Percentiles rank a stretch among this genome's conserved stretches.
These are phyloP conservation scores for Triadica sebifera DNA, from an alignment of 345 rosid genomes.

Conservation along the genomic window DNA sequence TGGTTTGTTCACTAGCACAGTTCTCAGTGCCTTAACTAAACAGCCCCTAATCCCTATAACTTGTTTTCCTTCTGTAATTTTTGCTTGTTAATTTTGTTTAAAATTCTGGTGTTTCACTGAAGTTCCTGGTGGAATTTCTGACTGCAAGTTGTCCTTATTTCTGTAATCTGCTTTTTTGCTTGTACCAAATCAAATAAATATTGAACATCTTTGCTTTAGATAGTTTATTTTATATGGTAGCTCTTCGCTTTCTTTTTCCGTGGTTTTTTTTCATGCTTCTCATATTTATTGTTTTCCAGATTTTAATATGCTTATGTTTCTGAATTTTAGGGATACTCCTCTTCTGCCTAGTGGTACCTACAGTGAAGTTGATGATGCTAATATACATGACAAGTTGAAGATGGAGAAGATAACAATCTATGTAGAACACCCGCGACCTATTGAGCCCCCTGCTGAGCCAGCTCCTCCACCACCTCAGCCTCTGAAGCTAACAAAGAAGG, in stretches of 20 bases:
- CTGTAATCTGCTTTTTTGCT: neutral
- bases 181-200: neutral
- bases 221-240: neutral
- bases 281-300: neutral
- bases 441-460: constrained; percentile 94
- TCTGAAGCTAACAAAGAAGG: constrained; percentile 86
- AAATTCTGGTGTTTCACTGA: neutral
- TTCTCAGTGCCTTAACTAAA: neutral
- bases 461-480: constrained; percentile 97
- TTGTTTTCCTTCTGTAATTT: neutral
- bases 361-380: constrained; percentile 49
- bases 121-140: neutral
- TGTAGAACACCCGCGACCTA: constrained; percentile 88
- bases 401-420: constrained; percentile 71
- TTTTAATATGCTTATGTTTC: constrained; percentile 5
- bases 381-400: constrained; percentile 48
- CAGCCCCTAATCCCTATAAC: neutral
- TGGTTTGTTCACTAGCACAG: neutral
- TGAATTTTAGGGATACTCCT: constrained; percentile 65
- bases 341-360: constrained; percentile 52
- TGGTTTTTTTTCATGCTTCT: neutral
- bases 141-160: neutral
- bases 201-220: neutral
- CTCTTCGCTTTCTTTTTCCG: neutral
- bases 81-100: neutral